Evolutionary conservation across 2,329 filamentous ascomycete species (phyloP).

Genomic region (Colletotrichum gloeosporioides): DNA sequence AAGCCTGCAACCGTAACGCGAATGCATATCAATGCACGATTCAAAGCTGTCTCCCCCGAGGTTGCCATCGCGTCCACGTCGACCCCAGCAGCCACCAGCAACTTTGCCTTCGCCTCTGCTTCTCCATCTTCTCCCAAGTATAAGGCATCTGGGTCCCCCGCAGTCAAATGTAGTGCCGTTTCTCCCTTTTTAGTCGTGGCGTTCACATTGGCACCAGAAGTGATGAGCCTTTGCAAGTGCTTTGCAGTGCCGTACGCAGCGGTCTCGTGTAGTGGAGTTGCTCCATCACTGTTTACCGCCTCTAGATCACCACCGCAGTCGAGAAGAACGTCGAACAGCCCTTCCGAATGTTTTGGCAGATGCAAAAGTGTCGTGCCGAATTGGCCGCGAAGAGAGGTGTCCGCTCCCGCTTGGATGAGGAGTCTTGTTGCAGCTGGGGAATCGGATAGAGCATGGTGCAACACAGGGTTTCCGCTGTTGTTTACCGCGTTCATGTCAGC

Average conservation of each 20-base stretch:
- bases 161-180: not conserved
- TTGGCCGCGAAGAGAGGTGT: not conserved
- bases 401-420: not conserved
- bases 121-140: not conserved
- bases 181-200: not conserved
- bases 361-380: not conserved
- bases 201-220: not conserved
- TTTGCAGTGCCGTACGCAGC: not conserved
- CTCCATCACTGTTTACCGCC: not conserved
- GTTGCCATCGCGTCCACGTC: not conserved
- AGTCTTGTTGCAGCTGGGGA: not conserved
- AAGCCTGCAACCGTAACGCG: not conserved
- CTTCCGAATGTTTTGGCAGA: not conserved
- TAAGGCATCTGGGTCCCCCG: not conserved
- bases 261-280: not conserved
- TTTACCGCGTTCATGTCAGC: not conserved
- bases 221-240: not conserved
- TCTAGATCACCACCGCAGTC: not conserved
- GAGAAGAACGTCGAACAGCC: not conserved
- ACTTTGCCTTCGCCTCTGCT: not conserved
- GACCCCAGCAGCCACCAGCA: not conserved
- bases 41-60: not conserved
- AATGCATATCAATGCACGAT: not conserved
- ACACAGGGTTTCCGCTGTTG: not conserved
- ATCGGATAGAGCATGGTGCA: not conserved